Evolutionary conservation across 2,329 filamentous ascomycete species (phyloP), one percentile per base, ranked within the genome.

Genomic region (Penicillium sclerotigenum): DNA sequence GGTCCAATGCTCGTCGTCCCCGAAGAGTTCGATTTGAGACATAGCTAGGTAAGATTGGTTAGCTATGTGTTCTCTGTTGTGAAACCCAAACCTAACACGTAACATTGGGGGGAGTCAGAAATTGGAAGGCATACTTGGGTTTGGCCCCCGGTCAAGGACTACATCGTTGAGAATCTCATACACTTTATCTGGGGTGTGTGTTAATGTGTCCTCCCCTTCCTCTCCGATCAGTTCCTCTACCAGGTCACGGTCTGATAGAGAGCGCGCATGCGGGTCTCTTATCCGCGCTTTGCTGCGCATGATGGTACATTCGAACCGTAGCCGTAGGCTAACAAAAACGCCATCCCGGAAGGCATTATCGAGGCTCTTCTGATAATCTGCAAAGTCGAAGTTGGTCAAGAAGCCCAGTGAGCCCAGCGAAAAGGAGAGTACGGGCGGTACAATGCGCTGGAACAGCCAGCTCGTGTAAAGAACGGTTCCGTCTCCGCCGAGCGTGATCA

Each of bases 381-480:
- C 84, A 72, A 92, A 99, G 72, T 97, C 92, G 71, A 97, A 97
- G 70, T 97, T 97, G 26, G 94, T 97, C 62, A 99, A 77, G 70
- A 99, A 99, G 0, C 94, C 94, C 5, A 99, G 80, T 24, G 92
- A 96, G 9, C 94, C 94, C 10, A 97, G 79, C 0, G 91, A 85
- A 72, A 99, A 97, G 59, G 91, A 93, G 59, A 99, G 79, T 0
- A 97, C 91, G 0, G 94, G 94, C 6, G 94, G 94, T 0, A 97
- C 93, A 45, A 97, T 89, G 40, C 90, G 86, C 76, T 99, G 94
- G 72, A 99, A 99, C 1, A 99, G 80, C 92, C 93, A 97, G 69
- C 91, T 96, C 4, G 93, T 90, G 70, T 96, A 97, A 11, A 99
- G 79, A 7, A 99, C 93, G 0, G 94, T 99, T n/a, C 94, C 94